Percentiles rank a stretch among this genome's conserved stretches.
These are phyloP conservation scores for Nakazawaea siamensis DNA, from an alignment of 805 yeast genomes.

Conservation along the genomic window DNA sequence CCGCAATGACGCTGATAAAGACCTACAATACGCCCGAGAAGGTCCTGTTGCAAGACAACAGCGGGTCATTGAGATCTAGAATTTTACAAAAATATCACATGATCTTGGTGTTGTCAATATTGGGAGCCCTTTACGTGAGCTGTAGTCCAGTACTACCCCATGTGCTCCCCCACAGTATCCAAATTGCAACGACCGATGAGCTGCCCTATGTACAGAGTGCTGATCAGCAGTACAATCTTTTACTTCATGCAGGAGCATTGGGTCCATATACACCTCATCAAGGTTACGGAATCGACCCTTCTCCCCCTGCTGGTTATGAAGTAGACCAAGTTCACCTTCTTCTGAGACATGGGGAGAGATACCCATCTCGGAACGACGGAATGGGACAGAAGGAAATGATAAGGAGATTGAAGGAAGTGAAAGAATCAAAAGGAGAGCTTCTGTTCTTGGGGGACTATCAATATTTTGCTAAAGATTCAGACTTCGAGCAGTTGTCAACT, in stretches of 20 bases:
- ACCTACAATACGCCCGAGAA: too few species aligned
- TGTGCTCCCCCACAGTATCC: too few species aligned
- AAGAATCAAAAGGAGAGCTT: constrained; percentile 30
- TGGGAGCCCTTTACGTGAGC: too few species aligned
- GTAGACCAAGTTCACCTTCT: constrained; percentile 47
- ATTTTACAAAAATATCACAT: too few species aligned
- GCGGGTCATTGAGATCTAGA: too few species aligned
- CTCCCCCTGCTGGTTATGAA: constrained; percentile 39
- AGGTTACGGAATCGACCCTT: constrained; percentile 45
- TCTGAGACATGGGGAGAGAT: constrained; percentile 55
- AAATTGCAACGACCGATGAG: too few species aligned
- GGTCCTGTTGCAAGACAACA: too few species aligned
- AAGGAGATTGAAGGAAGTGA: constrained; percentile 8
- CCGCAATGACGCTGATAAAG: too few species aligned
- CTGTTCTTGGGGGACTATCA: constrained; percentile 39
- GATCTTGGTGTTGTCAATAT: too few species aligned
- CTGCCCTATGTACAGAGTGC: too few species aligned
- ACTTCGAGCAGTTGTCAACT: constrained; percentile 43
- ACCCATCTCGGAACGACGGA: constrained; percentile 26
- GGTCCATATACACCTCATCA: constrained; percentile 44
- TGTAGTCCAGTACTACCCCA: too few species aligned
- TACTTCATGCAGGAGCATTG: constrained; percentile 39
- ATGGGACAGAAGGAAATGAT: constrained; percentile 9
- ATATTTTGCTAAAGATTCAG: constrained; percentile 30
- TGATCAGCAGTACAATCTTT: constrained; percentile 31